Conservation (phyloP, 495 filamentous ascomycete genomes). For the Tuber melanosporum region DNA sequence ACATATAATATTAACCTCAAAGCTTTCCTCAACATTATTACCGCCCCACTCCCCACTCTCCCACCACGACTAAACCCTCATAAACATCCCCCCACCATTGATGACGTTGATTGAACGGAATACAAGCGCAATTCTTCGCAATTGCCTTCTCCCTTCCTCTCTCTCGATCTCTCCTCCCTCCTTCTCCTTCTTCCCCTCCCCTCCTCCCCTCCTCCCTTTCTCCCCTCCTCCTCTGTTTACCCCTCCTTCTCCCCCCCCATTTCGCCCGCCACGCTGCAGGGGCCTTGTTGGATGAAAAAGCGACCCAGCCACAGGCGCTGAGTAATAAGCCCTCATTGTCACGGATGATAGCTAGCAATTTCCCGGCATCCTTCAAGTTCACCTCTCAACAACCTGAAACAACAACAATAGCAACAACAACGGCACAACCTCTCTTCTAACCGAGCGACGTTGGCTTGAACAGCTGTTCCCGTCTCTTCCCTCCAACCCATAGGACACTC, state of each 20-base stretch:
- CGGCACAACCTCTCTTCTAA: background rate
- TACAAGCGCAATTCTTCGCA: background rate
- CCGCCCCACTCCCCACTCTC: background rate
- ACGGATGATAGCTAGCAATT: background rate
- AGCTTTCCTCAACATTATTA: background rate
- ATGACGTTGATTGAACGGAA: background rate
- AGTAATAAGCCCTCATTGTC: background rate
- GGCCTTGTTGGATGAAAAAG: background rate
- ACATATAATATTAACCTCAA: background rate
- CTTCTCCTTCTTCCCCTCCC: background rate
- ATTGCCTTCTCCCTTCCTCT: background rate
- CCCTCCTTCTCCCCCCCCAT: background rate
- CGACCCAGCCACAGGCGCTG: background rate
- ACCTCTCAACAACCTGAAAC: too few relatives aligned
- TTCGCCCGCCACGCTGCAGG: background rate
- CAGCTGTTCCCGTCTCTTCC: background rate
- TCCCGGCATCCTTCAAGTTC: slow-evolving; percentile 1
- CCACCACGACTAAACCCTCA: background rate
- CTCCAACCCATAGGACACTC: background rate
- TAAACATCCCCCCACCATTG: background rate
- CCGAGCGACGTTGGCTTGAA: background rate
- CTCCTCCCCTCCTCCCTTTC: background rate
- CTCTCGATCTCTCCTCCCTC: too few relatives aligned
- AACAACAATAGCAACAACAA: slow-evolving; percentile 13
- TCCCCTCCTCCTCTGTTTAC: background rate